Evolutionary conservation across 768 basidiomycete genomes (phyloP).

Genomic region (Hygrocybe punicea): DNA sequence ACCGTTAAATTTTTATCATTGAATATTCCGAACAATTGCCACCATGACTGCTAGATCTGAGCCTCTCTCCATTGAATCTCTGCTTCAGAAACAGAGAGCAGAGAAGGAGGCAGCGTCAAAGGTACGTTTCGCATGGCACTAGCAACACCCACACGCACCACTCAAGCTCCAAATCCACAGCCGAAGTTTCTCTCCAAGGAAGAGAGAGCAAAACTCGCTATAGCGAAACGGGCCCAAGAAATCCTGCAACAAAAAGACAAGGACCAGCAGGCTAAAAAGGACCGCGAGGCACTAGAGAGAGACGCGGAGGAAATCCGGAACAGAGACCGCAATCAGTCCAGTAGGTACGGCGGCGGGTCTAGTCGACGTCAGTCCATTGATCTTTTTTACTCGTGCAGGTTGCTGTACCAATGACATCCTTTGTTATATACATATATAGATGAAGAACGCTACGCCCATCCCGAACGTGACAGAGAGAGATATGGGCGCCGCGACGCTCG

Average conservation of each 20-base stretch:
- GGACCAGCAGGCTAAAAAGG: conserved; percentile 55
- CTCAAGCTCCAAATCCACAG: conserved; percentile 40
- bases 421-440: conserved; percentile 33
- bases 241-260: conserved; percentile 67
- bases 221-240: conserved; percentile 82
- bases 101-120: conserved; percentile 90
- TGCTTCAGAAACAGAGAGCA: conserved; percentile 81
- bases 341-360: conserved; percentile 37
- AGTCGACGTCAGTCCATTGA: conserved; percentile 38
- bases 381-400: conserved; percentile 4
- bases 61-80: conserved; percentile 84
- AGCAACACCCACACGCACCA: conserved; percentile 5
- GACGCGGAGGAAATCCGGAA: conserved; percentile 67
- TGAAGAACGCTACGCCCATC: conserved; percentile 52
- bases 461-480: conserved; percentile 48
- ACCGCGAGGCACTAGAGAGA: conserved; percentile 70
- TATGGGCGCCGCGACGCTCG: conserved; percentile 43
- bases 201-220: conserved; percentile 84
- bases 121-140: conserved; percentile 41
- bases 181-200: conserved; percentile 94
- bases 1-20: no score
- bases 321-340: conserved; percentile 44
- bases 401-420: conserved; percentile 13
- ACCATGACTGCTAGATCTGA: conserved; percentile 51
- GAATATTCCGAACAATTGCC: not conserved